Percentiles rank a stretch among this genome's conserved stretches.
Evolutionary conservation across 2,329 filamentous ascomycete genomes (phyloP).

Genomic region (Colletotrichum phormii): DNA sequence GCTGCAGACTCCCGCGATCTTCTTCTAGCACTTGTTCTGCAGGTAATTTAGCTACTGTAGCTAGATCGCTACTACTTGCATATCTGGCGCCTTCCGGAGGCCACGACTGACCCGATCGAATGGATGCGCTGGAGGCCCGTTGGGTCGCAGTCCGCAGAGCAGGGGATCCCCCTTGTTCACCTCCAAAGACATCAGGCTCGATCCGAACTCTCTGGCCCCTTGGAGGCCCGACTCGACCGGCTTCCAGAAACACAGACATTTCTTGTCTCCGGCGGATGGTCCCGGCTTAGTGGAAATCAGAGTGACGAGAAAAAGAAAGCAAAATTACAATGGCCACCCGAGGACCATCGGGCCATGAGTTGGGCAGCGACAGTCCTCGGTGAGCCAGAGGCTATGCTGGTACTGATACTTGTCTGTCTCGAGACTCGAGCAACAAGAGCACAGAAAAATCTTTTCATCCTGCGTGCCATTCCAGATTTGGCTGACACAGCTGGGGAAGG

Average conservation of each 20-base stretch:
- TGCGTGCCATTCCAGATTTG: neutral
- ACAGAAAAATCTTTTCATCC: neutral
- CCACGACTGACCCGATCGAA: constrained; percentile 12
- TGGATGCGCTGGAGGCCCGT: constrained; percentile 4
- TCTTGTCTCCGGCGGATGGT: constrained; percentile 16
- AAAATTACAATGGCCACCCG: constrained; percentile 17
- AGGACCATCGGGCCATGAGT: constrained; percentile 25
- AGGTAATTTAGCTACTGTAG: constrained; percentile 13
- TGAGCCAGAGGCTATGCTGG: constrained; percentile 23
- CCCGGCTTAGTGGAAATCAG: constrained; percentile 18
- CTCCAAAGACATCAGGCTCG: constrained; percentile 21
- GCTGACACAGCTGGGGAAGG: neutral
- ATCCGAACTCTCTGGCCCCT: constrained; percentile 28
- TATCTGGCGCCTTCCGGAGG: neutral
- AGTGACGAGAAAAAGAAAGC: constrained; percentile 17
- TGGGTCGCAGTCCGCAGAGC: constrained; percentile 17
- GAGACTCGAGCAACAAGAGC: neutral
- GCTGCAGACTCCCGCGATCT: constrained; percentile 11
- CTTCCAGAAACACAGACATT: constrained; percentile 18
- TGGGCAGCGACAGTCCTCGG: constrained; percentile 29
- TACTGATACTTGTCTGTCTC: neutral
- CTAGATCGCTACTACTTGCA: constrained; percentile 24
- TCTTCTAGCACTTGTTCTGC: constrained; percentile 1
- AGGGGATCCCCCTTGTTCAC: constrained; percentile 17
- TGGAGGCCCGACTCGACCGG: constrained; percentile 15